Base-by-base conservation (phyloP, 192 early-diverging fungal genomes). In the Irineochytrium annulatum region DNA sequence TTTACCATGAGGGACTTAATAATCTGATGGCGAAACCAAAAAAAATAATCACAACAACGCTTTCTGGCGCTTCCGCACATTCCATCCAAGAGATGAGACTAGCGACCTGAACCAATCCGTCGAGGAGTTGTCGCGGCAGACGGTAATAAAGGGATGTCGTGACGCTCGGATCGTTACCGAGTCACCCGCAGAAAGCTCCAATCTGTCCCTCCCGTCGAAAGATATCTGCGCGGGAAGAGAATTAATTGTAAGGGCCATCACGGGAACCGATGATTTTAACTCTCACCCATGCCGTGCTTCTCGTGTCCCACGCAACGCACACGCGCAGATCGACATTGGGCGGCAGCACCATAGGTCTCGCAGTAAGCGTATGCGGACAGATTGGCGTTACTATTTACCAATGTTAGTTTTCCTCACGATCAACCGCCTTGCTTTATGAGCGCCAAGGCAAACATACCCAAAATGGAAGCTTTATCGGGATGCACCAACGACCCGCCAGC, bases 271-370 rank as follows among this genome's bases (percentile, higher is more conserved):
- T 20, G n/a, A n/a, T n/a, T 27, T 13, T 14, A 3, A 26, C 13
- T 58, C 85, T 82, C 48, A 86, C 94, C 94, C 93, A 99, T 8
- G 92, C 96, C 0, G 91, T 91, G 49, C 81, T 84, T 14, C 96
- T 80, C 16, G 86, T 86, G 71, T 90, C 86, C 6, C 41, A 43
- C 13, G 86, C 87, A 20, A 99, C 82, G 52, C 84, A 83, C 4
- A 99, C 87, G 1, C 87, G 79, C 19, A 99, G 60, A n/a, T 93
- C 91, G 85, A 94, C 88, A 20, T 86, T 85, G 52, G 93, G 89
- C 0, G 97, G 97, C 16, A 99, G 75, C 13, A 99, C 75, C 86
- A 96, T 97, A n/a, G 97, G 95, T 3, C 97, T 77, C 74, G 94
- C 94, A 28, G 92, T 93, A 26, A 97, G 78, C 13, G 79, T 82